Base-by-base conservation (phyloP, 768 basidiomycete genomes). In the Leccinum variicolor region DNA sequence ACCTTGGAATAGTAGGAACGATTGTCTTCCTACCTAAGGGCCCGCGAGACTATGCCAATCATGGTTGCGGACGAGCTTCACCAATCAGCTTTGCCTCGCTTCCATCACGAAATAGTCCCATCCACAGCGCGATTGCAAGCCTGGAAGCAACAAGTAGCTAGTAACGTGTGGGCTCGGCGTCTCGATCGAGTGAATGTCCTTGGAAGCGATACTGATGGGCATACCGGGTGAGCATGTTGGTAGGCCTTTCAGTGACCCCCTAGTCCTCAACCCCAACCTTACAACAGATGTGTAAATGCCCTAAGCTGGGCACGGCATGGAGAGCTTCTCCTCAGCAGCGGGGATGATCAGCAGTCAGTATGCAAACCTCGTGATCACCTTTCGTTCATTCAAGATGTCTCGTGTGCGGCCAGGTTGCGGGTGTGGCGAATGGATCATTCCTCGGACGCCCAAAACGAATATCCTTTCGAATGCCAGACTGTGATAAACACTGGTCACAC, bases 401-500 rank as follows among this genome's bases (percentile, higher is more conserved):
- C 49, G 31, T 46, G 5, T 39, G 19, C 21, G 29, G 29, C 13
- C 60, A 89, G 88, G 34, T 80, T 94, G 25, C 84, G 90, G 66
- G 77, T 95, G 58, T 96, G 93, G 93, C 75, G 81, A 45, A 81
- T 90, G 66, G 83, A 89, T 65, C 61, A 58, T 34, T 63, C 61
- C 43, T 62, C 56, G 14, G 72, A 80, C 62, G 61, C 66, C 19
- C 64, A 58, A 26, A 69, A 77, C 29, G 82, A 82, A 43, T 89
- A 86, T 74, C 86, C 82, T 26, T 92, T 84, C 71, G 72, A 74
- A 43, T 91, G 82, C 66, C 77, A 82, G 55, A 77, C 84, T 8
- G 81, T 87, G n/a, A 85, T 94, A 51, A 70, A 78, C 14, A 94
- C 93, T 0, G 91, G 90, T 3, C 93, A 96, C 69, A 80, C 74